Percentiles rank a stretch among this genome's conserved stretches.
These are phyloP conservation scores for Bullera alba DNA, from an alignment of 768 basidiomycete species.

Conservation along the genomic window DNA sequence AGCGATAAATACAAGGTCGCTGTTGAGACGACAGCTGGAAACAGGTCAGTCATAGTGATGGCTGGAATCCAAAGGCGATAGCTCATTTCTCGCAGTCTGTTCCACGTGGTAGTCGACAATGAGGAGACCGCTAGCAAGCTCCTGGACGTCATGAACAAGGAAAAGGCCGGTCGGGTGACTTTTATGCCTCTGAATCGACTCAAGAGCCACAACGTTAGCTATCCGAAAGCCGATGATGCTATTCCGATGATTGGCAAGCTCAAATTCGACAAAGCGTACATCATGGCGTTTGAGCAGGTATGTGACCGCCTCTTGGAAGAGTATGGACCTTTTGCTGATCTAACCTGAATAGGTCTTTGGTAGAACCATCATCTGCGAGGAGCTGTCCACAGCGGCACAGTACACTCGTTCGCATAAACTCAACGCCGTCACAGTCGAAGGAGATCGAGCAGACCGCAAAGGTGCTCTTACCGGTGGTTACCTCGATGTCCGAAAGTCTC, in stretches of 20 bases:
- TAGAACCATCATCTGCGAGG: conserved; percentile 90
- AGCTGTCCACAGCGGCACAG: conserved; percentile 82
- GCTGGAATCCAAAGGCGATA: neutral
- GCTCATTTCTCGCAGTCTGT: conserved; percentile 56
- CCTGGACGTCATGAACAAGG: conserved; percentile 87
- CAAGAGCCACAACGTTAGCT: conserved; percentile 60
- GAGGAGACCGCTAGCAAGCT: conserved; percentile 86
- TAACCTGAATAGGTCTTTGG: conserved; percentile 70
- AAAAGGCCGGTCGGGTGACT: conserved; percentile 88
- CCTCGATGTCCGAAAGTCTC: conserved; percentile 81
- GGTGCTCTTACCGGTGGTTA: conserved; percentile 94
- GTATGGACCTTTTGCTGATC: conserved; percentile 2
- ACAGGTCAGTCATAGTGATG: conserved; percentile 55
- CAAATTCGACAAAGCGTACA: conserved; percentile 60
- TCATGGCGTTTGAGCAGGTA: conserved; percentile 82
- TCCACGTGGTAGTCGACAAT: conserved; percentile 96
- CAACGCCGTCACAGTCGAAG: conserved; percentile 94
- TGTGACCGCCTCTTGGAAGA: neutral
- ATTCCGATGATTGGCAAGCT: conserved; percentile 70
- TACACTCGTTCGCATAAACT: conserved; percentile 91
- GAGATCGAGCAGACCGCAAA: conserved; percentile 94
- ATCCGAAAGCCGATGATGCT: conserved; percentile 48
- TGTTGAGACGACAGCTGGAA: conserved; percentile 90
- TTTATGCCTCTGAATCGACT: conserved; percentile 98
- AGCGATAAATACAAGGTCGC: conserved; percentile 87